Percentiles rank a stretch among this genome's conserved stretches.
Conservation (phyloP, 345 rosid genomes). For the thale cress (Arabidopsis thaliana) region TAIR10.1 NC_003070.9:4948501-4949000, state of each 20-base stretch:
- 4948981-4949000: conserved; percentile 75
- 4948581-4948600: no score
- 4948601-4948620: no score
- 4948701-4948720: no score
- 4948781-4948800: neutral
- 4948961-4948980: conserved; percentile 60
- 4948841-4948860: neutral
- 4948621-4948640: no score
- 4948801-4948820: neutral
- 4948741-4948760: neutral
- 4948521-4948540: no score
- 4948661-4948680: no score
- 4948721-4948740: no score
- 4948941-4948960: conserved; percentile 36
- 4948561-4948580: no score
- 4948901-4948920: conserved; percentile 4
- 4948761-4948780: neutral
- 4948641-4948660: no score
- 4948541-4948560: neutral
- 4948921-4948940: neutral
- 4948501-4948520: no score
- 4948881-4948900: neutral
- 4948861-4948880: conserved; percentile 4
- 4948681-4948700: no score
- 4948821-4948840: neutral